Base-by-base conservation (phyloP, 1,139 yeast species). In the Nakaseomyces delphensis region DNA sequence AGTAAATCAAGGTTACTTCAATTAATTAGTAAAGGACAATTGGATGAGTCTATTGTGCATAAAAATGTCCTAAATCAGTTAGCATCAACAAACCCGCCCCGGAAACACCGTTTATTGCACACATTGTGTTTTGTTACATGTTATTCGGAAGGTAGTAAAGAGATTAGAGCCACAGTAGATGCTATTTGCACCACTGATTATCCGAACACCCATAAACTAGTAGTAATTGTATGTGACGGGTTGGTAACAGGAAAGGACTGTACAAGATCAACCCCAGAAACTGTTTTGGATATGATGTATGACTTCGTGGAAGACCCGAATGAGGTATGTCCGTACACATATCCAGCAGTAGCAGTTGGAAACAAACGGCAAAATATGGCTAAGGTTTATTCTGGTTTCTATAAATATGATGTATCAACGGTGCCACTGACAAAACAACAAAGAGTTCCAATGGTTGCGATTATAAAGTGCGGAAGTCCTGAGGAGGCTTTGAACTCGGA, bases 281-380 rank as follows among this genome's bases (percentile, higher is more conserved):
- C 87, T 54, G 86, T 79, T 13, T 65, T 91, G 46, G 76, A 75
- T 43, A 81, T 91, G 93, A 85, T 91, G 93, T 76, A 80, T n/a
- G 96, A 89, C 60, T 81, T 87, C 53, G 71, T 76, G 6, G 69
- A 73, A 27, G 83, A 85, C 1, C 73, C 71, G 10, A 94, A 85
- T 27, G 78, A 82, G 20, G 96, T 86, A n/a, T 66, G 75, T 56
- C 75, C 95, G 1, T 71, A 77, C 55, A 86, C 96, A 0, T 89
- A 91, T 59, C 95, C 89, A 38, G 94, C 97, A 6, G 96, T 91
- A 42, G 95, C 95, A 2, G 83, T 82, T 57, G 97, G 97, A 50
- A 59, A 83, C 6, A 87, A 85, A 65, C 81, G 97, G 61, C 97
- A 89, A 60, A 91, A 91, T 60, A 86, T 86, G 95, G 96, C 97